These are phyloP conservation scores for Boletus subparvulus DNA, from an alignment of 768 basidiomycete species.

Conservation along the genomic window DNA sequence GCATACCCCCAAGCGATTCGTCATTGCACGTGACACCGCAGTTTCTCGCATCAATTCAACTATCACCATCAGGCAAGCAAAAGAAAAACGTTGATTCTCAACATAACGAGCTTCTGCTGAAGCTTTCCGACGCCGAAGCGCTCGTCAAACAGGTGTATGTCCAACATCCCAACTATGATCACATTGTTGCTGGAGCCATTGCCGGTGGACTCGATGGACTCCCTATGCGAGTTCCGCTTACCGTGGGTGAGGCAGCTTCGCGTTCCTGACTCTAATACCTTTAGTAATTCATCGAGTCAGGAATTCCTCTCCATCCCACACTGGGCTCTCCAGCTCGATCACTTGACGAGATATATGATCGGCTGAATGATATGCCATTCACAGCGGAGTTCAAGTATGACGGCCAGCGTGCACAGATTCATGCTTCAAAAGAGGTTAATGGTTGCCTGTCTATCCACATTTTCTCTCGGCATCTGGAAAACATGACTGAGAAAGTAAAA, in stretches of 20 bases:
- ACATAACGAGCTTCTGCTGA: constrained; percentile 38
- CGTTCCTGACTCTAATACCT: constrained; percentile 4
- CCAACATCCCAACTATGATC: constrained; percentile 73
- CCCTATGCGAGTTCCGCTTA: constrained; percentile 58
- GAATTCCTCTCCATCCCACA: constrained; percentile 82
- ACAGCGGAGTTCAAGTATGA: constrained; percentile 92
- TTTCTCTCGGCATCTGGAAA: constrained; percentile 88
- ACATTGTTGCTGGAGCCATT: constrained; percentile 62
- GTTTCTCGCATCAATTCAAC: constrained; percentile 19
- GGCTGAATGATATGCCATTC: constrained; percentile 65
- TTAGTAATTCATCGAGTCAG: constrained; percentile 35
- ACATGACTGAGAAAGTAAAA: constrained; percentile 84
- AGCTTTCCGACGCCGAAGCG: constrained; percentile 58
- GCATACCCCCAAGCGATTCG: constrained; percentile 22
- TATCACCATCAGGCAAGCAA: constrained; percentile 22
- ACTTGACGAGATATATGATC: constrained; percentile 77
- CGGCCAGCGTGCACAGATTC: constrained; percentile 83
- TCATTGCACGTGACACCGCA: constrained; percentile 28
- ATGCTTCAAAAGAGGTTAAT: constrained; percentile 40
- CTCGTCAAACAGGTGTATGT: constrained; percentile 72
- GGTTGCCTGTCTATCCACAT: constrained; percentile 49
- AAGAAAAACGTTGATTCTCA: constrained; percentile 32
- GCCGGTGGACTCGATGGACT: constrained; percentile 61
- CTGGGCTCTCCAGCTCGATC: constrained; percentile 86
- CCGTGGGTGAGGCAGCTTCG: constrained; percentile 54